Base-by-base conservation (phyloP, 208 protist genomes). In the Acanthamoeba castellanii region DNA sequence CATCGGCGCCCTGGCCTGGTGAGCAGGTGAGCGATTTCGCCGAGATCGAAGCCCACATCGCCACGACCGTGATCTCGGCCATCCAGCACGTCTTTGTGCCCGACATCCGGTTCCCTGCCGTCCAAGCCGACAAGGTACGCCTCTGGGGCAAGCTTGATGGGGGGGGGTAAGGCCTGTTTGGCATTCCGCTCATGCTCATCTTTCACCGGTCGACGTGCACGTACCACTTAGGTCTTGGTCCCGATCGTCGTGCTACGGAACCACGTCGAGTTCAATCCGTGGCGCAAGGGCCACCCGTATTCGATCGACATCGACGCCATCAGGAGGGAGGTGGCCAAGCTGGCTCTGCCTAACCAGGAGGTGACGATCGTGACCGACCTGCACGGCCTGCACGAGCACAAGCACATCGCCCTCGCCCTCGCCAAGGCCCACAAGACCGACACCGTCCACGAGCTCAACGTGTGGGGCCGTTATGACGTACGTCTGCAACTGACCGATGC, bases 201-300 rank as follows among this genome's bases (percentile, higher is more conserved):
- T 3, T 37, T 37, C 37, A 37, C 37, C 37, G 37, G 37, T 3
- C 37, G 37, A n/a, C 37, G 37, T 3, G 37, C 37, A 37, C 37
- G 0, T 3, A 37, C 37, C 37, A 37, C 37, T 6, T 1, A 92
- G 87, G 87, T 92, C 16, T 9, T 92, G 25, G 34, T 92, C 0
- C 87, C 87, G 9, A 70, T 92, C 30, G 64, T 92, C 42, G 87
- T 92, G 27, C 61, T 92, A 4, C 87, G 87, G 34, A 92, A 92
- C n/a, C 87, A 92, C 87, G 47, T 50, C 18, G 59, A 76, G 42
- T 92, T 92, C 87, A 92, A 92, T 25, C 87, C 87, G 30, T 92
- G 25, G 59, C 34, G 52, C 25, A 16, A 50, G 37, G 61, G 27
- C 34, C 52, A 76, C 16, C 87, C 52, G 30, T 92, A 76, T 22